Percentiles rank a stretch among this genome's conserved stretches.
These are phyloP conservation scores for Mesotaenium endlicherianum DNA, from an alignment of 139 green algal species.

Conservation along the genomic window DNA sequence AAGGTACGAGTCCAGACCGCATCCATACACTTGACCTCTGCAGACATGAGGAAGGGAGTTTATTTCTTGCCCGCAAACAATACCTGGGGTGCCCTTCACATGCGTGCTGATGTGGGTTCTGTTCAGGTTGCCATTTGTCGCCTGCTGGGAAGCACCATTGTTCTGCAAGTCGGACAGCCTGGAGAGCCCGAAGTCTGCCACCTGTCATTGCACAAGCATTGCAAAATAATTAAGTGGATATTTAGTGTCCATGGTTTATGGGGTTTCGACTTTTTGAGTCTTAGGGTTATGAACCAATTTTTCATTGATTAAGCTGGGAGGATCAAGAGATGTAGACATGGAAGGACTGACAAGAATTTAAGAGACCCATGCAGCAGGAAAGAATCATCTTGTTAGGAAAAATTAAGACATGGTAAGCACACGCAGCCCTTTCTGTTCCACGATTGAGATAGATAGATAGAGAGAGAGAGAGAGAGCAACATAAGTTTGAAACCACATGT, in stretches of 20 bases:
- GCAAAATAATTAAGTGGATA: not conserved
- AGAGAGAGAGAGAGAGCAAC: too few species aligned
- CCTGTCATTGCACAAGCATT: conserved; percentile 12
- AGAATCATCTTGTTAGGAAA: too few species aligned
- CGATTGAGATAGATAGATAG: too few species aligned
- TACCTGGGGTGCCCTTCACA: conserved; percentile 30
- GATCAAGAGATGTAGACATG: not conserved
- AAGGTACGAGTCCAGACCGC: too few species aligned
- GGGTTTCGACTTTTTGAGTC: not conserved
- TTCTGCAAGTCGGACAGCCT: not conserved
- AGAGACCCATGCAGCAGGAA: not conserved
- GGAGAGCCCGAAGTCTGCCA: conserved; percentile 40
- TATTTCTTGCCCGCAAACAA: too few species aligned
- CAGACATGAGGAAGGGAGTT: not conserved
- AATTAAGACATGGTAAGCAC: too few species aligned
- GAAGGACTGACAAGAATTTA: too few species aligned
- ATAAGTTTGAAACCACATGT: too few species aligned
- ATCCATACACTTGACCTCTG: too few species aligned
- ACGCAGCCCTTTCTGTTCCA: too few species aligned
- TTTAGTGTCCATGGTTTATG: not conserved
- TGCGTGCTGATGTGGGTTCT: conserved; percentile 37
- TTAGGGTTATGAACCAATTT: not conserved
- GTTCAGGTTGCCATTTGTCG: not conserved
- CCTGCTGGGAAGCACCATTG: not conserved
- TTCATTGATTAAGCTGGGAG: not conserved